Evolutionary conservation across 345 rosid genomes (phyloP), one percentile per base, ranked within the genome.

Genomic region (Lagerstroemia speciosa): DNA sequence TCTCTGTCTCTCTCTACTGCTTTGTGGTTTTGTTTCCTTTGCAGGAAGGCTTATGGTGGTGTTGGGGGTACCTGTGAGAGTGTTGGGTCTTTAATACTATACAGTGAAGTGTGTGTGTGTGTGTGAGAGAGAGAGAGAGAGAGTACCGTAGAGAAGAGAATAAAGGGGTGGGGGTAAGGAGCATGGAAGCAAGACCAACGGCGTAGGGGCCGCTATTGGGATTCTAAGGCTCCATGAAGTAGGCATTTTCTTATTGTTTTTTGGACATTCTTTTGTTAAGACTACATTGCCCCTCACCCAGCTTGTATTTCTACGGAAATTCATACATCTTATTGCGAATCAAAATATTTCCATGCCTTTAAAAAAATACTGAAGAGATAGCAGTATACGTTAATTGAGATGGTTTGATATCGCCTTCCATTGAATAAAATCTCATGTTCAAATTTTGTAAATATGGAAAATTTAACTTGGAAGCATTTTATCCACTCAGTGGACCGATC

Each of bases 141-240:
- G 66, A 43, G 64, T n/a, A n/a, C n/a, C n/a, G n/a, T n/a, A 38
- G 24, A 38, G 46, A 41, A 29, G 38, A 17, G 8, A 2, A 33
- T 22, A 3, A 19, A 29, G 29, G 0, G 4, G 31, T 8, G 34
- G 43, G 43, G 20, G 62, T 0, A 31, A 45, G 60, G 48, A 41
- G 57, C 17, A 67, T 9, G 32, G 36, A 19, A 79, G 83, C 92
- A 80, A 81, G 81, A 74, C 89, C 98, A 86, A 74, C 91, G 97
- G 84, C 98, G 97, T 82, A 84, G 96, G 98, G 97, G 89, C 97
- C 94, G 96, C 92, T 86, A 87, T 83, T 87, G 94, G 91, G 83
- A 78, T 80, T 84, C 75, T 57, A 81, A 86, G 89, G 92, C 93
- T 93, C 98, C 89, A 91, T 93, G 87, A 74, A 69, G 72, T 78